A percentile compares a stretch with the other conserved stretches of the same genome.
Evolutionary conservation across 176 grass and related monocot species (phyloP).

Genomic region (Eragrostis nindensis): DNA sequence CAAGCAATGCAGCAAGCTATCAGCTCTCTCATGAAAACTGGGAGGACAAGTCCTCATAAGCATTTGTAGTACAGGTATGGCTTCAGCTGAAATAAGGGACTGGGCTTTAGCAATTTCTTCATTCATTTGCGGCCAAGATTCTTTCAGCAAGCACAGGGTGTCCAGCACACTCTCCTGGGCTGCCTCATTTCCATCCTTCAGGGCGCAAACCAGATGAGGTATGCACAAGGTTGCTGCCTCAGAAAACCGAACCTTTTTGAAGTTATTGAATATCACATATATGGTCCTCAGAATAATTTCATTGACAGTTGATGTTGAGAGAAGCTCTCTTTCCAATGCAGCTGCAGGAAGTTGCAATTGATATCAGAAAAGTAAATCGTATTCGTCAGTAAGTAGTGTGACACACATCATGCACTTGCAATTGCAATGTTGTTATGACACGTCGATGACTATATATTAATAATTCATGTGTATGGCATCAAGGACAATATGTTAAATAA

Average conservation of each 20-base stretch:
- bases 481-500: slow-evolving; percentile 12
- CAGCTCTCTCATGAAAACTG: slow-evolving; percentile 92
- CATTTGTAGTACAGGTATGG: slow-evolving; percentile 82
- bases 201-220: slow-evolving; percentile 80
- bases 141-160: slow-evolving; percentile 91
- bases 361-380: slow-evolving; percentile 36
- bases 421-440: slow-evolving; percentile 5
- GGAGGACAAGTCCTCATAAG: slow-evolving; percentile 95
- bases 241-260: slow-evolving; percentile 87
- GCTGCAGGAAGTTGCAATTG: slow-evolving; percentile 70
- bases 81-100: slow-evolving; percentile 90
- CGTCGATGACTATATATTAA: slow-evolving; percentile 12
- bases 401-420: slow-evolving; percentile 12
- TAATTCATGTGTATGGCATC: not conserved
- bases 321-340: slow-evolving; percentile 80
- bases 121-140: slow-evolving; percentile 90
- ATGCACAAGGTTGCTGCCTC: slow-evolving; percentile 94
- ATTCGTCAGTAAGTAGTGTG: not conserved
- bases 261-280: slow-evolving; percentile 87
- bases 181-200: slow-evolving; percentile 79
- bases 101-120: slow-evolving; percentile 95
- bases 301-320: slow-evolving; percentile 79
- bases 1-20: slow-evolving; percentile 87
- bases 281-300: slow-evolving; percentile 88
- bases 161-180: slow-evolving; percentile 88